Percentiles rank a stretch among this genome's conserved stretches.
Conservation (phyloP, 2,329 filamentous ascomycete species). For the Alternaria longipes region DNA sequence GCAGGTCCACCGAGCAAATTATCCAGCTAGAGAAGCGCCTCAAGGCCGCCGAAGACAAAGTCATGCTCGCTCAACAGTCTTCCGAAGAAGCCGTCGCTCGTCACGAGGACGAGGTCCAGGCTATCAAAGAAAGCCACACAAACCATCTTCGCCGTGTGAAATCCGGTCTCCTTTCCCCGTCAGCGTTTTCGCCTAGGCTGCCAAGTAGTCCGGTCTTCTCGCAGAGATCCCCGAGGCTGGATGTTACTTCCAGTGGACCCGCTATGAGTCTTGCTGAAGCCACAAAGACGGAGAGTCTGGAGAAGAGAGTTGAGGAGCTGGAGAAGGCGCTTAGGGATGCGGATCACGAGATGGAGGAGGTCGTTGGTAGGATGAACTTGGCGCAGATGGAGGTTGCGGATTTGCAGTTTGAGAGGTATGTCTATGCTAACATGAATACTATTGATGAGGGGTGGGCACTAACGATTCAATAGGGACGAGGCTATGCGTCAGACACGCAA, state of each 20-base stretch:
- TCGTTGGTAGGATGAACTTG: slow-evolving; percentile 81
- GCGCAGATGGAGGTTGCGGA: slow-evolving; percentile 85
- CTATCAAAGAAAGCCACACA: slow-evolving; percentile 79
- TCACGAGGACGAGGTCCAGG: slow-evolving; percentile 85
- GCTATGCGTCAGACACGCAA: slow-evolving; percentile 75
- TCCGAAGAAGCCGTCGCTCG: slow-evolving; percentile 84
- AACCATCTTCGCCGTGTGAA: slow-evolving; percentile 79
- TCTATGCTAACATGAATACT: neutral
- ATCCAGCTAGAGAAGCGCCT: slow-evolving; percentile 83
- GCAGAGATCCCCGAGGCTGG: slow-evolving; percentile 67
- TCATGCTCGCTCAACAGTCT: slow-evolving; percentile 82
- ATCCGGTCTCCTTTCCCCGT: slow-evolving; percentile 57
- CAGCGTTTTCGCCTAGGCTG: slow-evolving; percentile 65
- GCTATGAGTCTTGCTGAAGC: slow-evolving; percentile 71
- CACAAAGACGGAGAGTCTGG: slow-evolving; percentile 76
- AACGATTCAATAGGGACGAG: slow-evolving; percentile 65
- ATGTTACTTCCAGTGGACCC: slow-evolving; percentile 68
- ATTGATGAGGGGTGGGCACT: slow-evolving; percentile 15
- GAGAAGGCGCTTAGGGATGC: slow-evolving; percentile 81
- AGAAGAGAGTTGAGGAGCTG: slow-evolving; percentile 81
- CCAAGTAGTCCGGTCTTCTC: slow-evolving; percentile 70
- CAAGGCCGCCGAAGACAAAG: slow-evolving; percentile 81
- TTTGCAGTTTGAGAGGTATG: slow-evolving; percentile 72
- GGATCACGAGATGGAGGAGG: slow-evolving; percentile 83
- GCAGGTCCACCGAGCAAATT: slow-evolving; percentile 81